Conservation (phyloP, 2,329 filamentous ascomycete species). For the Aspergillus japonicus region DNA sequence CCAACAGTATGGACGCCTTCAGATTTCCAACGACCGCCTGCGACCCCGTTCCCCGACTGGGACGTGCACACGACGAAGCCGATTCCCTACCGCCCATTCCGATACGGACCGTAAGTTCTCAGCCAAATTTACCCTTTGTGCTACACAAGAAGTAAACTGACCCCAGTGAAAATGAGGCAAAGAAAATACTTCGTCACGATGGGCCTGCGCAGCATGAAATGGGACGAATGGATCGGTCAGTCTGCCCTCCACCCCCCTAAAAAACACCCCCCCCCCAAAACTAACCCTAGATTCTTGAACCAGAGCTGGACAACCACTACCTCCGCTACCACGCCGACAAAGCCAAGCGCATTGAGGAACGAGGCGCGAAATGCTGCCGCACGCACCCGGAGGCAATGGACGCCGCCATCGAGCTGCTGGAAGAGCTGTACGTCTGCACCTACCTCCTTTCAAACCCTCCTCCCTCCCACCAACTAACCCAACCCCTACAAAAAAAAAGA, state of each 20-base stretch:
- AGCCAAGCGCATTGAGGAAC: conserved; percentile 62
- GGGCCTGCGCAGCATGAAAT: conserved; percentile 69
- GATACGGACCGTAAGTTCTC: conserved; percentile 60
- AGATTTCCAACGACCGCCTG: conserved; percentile 59
- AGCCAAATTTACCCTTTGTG: too few relatives aligned
- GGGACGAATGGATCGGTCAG: conserved; percentile 69
- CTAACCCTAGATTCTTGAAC: too few relatives aligned
- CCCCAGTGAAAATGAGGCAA: background rate
- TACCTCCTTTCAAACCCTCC: background rate
- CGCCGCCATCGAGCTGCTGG: conserved; percentile 71
- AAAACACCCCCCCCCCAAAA: too few relatives aligned
- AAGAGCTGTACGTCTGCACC: conserved; percentile 57
- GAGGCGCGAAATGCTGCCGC: conserved; percentile 64
- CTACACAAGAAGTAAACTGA: background rate
- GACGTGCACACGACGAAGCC: conserved; percentile 67
- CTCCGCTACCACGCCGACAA: conserved; percentile 72
- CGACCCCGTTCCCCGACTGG: conserved; percentile 66
- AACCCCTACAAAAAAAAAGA: conserved; percentile 22
- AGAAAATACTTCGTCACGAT: conserved; percentile 72
- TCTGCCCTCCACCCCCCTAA: too few relatives aligned
- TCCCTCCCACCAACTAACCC: background rate
- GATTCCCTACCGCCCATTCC: conserved; percentile 74
- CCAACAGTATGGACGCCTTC: conserved; percentile 56
- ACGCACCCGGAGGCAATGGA: conserved; percentile 70
- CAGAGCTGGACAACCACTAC: conserved; percentile 77